Evolutionary conservation across 306 rosid species (phyloP).

Genomic region (Prunus mira): DNA sequence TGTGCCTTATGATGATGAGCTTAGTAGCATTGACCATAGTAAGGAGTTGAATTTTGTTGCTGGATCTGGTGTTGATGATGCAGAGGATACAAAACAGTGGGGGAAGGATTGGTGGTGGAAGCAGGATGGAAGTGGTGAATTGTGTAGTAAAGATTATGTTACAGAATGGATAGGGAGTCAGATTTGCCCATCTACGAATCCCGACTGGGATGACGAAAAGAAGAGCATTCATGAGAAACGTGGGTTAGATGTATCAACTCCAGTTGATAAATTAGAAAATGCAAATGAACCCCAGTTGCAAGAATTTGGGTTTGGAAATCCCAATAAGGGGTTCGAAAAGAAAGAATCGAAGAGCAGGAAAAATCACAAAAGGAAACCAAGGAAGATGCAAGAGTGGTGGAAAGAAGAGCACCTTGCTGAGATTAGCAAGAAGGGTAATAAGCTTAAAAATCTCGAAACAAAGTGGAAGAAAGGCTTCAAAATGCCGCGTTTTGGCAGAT

Average conservation of each 20-base stretch:
- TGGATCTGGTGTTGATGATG: conserved; percentile 48
- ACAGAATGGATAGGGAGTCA: conserved; percentile 98
- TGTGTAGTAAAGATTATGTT: conserved; percentile 88
- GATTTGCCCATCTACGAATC: conserved; percentile 71
- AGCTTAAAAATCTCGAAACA: conserved; percentile 43
- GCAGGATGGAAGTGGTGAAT: conserved; percentile 80
- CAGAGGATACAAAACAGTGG: conserved; percentile 63
- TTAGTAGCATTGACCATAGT: conserved; percentile 66
- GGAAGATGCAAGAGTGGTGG: conserved; percentile 99
- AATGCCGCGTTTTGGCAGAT: conserved; percentile 72
- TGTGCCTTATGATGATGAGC: conserved; percentile 80
- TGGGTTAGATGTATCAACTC: conserved; percentile 40
- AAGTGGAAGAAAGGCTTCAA: conserved; percentile 72
- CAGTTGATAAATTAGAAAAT: conserved; percentile 45
- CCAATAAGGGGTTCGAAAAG: conserved; percentile 34
- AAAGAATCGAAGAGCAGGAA: conserved; percentile 52
- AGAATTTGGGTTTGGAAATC: conserved; percentile 30
- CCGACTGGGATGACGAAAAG: conserved; percentile 81
- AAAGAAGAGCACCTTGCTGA: conserved; percentile 88
- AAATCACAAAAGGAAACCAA: conserved; percentile 54
- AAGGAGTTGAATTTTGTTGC: conserved; percentile 60
- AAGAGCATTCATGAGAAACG: conserved; percentile 48
- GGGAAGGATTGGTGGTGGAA: conserved; percentile 99
- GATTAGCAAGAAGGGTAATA: conserved; percentile 66
- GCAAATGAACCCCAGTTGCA: conserved; percentile 39